phyloP scores from a whole-genome alignment of 306 rosid genomes.

The Medicago ruthenica region DNA sequence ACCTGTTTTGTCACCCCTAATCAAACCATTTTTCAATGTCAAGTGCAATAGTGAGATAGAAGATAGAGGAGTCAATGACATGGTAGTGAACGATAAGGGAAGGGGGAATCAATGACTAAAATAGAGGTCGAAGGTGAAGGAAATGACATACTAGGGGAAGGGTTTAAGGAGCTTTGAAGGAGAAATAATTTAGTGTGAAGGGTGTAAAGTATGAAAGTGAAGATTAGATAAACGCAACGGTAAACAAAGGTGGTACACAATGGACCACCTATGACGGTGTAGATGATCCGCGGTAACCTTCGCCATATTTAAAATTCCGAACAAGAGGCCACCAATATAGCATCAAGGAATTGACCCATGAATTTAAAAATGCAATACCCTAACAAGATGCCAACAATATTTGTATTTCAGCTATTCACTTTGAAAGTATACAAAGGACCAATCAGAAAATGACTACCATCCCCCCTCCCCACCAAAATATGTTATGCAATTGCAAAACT shows the following conservation, averaged over 20 bases:
- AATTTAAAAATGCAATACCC: too few species aligned
- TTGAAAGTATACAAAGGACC: slow-evolving; percentile 47
- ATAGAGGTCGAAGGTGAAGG: not conserved
- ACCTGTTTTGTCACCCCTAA: too few species aligned
- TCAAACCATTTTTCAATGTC: too few species aligned
- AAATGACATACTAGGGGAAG: not conserved
- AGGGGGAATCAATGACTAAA: not conserved
- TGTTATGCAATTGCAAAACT: slow-evolving; percentile 32
- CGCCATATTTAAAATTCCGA: not conserved
- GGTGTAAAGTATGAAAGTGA: not conserved
- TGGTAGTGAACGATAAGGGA: not conserved
- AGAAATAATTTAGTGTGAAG: not conserved
- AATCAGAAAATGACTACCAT: slow-evolving; percentile 42
- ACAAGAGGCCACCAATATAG: not conserved
- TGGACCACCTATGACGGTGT: not conserved
- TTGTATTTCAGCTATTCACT: slow-evolving; percentile 56
- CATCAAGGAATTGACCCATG: too few species aligned
- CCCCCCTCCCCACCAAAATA: slow-evolving; percentile 53
- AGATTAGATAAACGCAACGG: not conserved
- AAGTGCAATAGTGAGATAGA: too few species aligned
- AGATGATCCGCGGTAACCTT: not conserved
- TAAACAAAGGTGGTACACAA: not conserved
- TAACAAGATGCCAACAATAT: not conserved
- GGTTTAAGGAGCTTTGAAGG: not conserved
- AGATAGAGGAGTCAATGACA: too few species aligned